phyloP scores from a whole-genome alignment of 768 basidiomycete genomes.

The Phaeotremella fagi region DNA sequence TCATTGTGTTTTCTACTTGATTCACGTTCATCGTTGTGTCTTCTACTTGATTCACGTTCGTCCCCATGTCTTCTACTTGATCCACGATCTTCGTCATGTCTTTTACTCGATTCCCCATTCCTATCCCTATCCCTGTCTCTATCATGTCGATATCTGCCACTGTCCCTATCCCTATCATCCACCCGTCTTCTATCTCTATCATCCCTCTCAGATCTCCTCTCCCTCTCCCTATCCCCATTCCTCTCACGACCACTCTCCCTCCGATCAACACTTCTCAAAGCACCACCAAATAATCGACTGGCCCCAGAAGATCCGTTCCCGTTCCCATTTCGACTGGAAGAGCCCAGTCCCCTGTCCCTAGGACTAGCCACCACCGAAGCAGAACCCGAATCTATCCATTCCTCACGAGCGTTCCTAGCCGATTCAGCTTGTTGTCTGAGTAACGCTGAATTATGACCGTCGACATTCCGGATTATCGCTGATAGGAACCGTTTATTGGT shows the following conservation, averaged over 20 bases:
- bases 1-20: neutral
- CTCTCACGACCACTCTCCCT: conserved; percentile 1
- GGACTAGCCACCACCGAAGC: too few relatives aligned
- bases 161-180: neutral
- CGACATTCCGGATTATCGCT: conserved; percentile 80
- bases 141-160: neutral
- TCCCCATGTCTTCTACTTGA: conserved; percentile 1
- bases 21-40: conserved; percentile 18
- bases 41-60: conserved; percentile 18
- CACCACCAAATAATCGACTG: conserved; percentile 40
- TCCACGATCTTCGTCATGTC: neutral
- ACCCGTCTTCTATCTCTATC: neutral
- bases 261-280: conserved; percentile 25
- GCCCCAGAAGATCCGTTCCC: conserved; percentile 6
- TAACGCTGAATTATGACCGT: conserved; percentile 89
- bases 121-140: neutral
- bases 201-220: neutral
- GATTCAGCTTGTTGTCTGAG: conserved; percentile 47
- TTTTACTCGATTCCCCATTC: neutral
- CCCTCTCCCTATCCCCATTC: conserved; percentile 2
- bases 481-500: conserved; percentile 56
- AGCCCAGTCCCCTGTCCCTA: too few relatives aligned
- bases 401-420: conserved; percentile 34
- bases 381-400: conserved; percentile 4
- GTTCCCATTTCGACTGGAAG: conserved; percentile 1